Conservation (phyloP, 768 basidiomycete genomes). For the Tulasnella sp. region DNA sequence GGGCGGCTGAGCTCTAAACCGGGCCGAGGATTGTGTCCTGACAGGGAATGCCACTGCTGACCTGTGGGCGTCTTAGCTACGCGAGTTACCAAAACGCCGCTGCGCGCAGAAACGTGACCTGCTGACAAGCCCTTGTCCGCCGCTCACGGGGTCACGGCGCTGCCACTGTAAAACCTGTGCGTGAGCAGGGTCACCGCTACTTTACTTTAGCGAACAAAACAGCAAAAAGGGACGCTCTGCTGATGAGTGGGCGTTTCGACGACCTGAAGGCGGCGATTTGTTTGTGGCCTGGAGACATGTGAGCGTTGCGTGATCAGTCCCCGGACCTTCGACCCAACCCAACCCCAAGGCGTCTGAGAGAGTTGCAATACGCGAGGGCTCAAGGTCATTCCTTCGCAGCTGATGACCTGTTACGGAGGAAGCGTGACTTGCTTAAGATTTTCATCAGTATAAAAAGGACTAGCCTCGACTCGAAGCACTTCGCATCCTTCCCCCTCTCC, state of each 20-base stretch:
- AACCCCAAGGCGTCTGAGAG: neutral
- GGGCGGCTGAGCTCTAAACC: neutral
- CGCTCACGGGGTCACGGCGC: neutral
- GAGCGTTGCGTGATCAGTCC: neutral
- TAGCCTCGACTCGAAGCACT: neutral
- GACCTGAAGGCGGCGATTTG: constrained; percentile 14
- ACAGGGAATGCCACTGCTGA: neutral
- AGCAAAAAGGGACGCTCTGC: neutral
- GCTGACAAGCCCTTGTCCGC: constrained; percentile 1
- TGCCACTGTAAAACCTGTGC: neutral
- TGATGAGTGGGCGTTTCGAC: neutral
- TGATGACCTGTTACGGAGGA: neutral
- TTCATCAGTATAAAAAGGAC: constrained; percentile 1
- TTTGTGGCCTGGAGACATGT: constrained; percentile 12
- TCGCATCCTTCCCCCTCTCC: neutral
- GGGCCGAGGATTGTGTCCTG: constrained; percentile 11
- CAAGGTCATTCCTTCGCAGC: neutral
- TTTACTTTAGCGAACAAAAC: neutral
- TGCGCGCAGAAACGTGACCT: constrained; percentile 11
- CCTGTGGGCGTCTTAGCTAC: neutral
- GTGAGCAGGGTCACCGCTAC: neutral
- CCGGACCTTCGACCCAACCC: neutral
- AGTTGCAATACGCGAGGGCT: neutral
- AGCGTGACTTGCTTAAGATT: neutral
- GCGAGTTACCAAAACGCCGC: constrained; percentile 1